These are phyloP conservation scores for rapeseed (Brassica napus) DNA, from an alignment of 345 rosid genomes.

Conservation along the genomic window Da-Ae NC_063437.1:14209001-14209500, in stretches of 20 bases:
- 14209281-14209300: background rate
- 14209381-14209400: background rate
- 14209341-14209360: background rate
- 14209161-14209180: background rate
- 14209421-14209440: background rate
- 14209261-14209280: background rate
- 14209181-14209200: background rate
- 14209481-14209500: constrained; percentile 20
- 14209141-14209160: background rate
- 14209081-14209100: background rate
- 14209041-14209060: background rate
- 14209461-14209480: background rate
- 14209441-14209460: background rate
- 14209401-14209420: no score
- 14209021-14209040: background rate
- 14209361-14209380: background rate
- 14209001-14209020: background rate
- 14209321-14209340: background rate
- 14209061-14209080: background rate
- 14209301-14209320: background rate
- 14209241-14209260: background rate
- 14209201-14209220: background rate
- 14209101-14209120: background rate
- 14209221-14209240: background rate
- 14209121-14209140: constrained; percentile 10